Evolutionary conservation across 2,329 filamentous ascomycete genomes (phyloP), one percentile per base, ranked within the genome.

Genomic region (Dichotomopilus funicola): DNA sequence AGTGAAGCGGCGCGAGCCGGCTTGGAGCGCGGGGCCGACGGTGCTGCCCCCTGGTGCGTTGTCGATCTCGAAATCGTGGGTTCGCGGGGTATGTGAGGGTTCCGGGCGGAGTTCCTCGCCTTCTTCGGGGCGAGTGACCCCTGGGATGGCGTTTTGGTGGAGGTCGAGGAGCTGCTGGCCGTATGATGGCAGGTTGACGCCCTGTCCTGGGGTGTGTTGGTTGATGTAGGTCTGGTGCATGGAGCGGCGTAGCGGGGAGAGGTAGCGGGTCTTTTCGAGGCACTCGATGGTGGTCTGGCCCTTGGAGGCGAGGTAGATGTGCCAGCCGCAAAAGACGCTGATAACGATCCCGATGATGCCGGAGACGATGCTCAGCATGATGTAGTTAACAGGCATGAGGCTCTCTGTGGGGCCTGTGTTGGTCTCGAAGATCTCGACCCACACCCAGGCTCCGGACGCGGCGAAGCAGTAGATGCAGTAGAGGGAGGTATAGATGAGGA

Each of bases 201-300:
- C 72, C 61, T 78, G 70, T 53, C 75, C 74, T 65, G 74, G 78
- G 65, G 60, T 75, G 67, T 80, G 75, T 59, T 81, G 77, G 47
- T 80, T 76, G 59, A 75, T 72, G 62, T 83, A 80, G 54, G 85
- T 80, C 59, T 81, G 75, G 66, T 88, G 84, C 67, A 92, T 80
- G 49, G 81, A 81, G 67, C 83, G 84, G 55, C 87, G 81, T 58
- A 96, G 70, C 0, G 90, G 89, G 8, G 88, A 90, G 6, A 96
- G 80, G 71, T 99, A 99, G 54, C 94, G 82, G 1, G 92, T 97
- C 76, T 94, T 96, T 72, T 99, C 94, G 57, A 99, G 75, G 65
- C 88, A 95, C 70, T 99, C 94, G 57, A 99, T 96, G 3, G 94
- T 99, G 1, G 94, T 99, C 71, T 95, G 85, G 3, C 89, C 90